Evolutionary conservation across 2,329 filamentous ascomycete genomes (phyloP).

Genomic region (Paecilomyces sp.): DNA sequence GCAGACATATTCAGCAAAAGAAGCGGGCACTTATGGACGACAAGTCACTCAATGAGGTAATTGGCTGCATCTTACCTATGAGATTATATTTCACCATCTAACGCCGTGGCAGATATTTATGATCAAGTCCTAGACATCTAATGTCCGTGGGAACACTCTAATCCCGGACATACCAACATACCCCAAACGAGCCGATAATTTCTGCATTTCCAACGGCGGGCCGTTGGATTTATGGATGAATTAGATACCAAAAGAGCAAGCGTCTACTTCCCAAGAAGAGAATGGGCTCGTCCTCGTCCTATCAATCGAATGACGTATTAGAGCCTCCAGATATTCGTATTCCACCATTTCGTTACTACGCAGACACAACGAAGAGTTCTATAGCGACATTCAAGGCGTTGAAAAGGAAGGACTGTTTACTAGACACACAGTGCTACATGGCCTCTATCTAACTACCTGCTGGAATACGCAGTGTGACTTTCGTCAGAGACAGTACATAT

Average conservation of each 20-base stretch:
- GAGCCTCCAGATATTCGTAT: not conserved
- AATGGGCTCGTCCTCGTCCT: not conserved
- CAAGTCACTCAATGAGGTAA: conserved; percentile 77
- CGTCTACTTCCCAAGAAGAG: not conserved
- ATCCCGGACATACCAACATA: not conserved
- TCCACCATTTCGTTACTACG: not conserved
- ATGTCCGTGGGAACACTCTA: not conserved
- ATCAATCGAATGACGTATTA: not conserved
- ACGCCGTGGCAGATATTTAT: conserved; percentile 28
- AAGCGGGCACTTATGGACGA: conserved; percentile 73
- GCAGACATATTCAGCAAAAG: conserved; percentile 84
- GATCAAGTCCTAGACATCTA: conserved; percentile 19
- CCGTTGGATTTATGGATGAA: not conserved
- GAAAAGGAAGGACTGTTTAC: not conserved
- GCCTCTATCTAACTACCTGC: not conserved
- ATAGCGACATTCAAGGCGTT: not conserved
- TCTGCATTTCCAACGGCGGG: not conserved
- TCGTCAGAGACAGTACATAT: no score
- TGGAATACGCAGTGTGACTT: not conserved
- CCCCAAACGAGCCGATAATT: not conserved
- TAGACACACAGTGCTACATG: not conserved
- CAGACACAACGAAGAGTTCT: not conserved
- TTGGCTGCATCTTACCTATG: conserved; percentile 11
- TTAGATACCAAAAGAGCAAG: not conserved
- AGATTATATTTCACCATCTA: not conserved